Evolutionary conservation across 1,139 yeast genomes (phyloP), one percentile per base, ranked within the genome.

Genomic region (Sugiyamaella xylanicola): DNA sequence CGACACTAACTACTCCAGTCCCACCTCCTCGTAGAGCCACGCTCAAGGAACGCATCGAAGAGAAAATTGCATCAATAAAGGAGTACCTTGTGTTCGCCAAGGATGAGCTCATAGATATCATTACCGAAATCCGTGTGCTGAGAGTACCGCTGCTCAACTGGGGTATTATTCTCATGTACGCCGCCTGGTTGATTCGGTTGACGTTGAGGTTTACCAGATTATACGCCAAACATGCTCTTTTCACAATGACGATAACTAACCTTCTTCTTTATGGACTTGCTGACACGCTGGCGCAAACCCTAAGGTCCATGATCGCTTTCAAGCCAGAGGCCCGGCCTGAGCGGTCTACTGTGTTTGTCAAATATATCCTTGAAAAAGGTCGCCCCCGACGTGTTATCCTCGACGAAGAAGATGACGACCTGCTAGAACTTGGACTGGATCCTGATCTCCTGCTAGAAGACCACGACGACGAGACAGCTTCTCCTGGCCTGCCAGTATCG

Each of bases 221-320:
- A 53, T 91, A 91, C 69, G 79, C 80, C 64, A 77, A 75, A 59
- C 83, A 83, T 55, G 85, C 95, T 0, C 71, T 91, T 25, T 68
- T 87, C 16, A 91, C 97, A 3, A 88, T 92, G 48, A 81, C 89
- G 56, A 82, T 86, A n/a, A 85, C 97, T 0, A 92, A 92, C 67
- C 74, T 88, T 40, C 83, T 92, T 11, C 74, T 92, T 3, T 89
- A 85, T 68, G 97, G 97, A 0, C 83, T 91, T 7, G 91, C 97
- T 0, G 99, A 92, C 68, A 84, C 93, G 0, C 71, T 91, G 59
- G 99, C 98, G 0, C 99, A 93, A 70, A 78, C 87, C 0, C 73
- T 87, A 1, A 64, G 82, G 4, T 61, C 68, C 2, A 62, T 66
- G 59, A 42, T 61, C 17, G 67, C 64, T 42, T 68, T 67, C 53